These are phyloP conservation scores for Elaphomyces granulatus DNA, from an alignment of 495 filamentous ascomycete species.

Conservation along the genomic window DNA sequence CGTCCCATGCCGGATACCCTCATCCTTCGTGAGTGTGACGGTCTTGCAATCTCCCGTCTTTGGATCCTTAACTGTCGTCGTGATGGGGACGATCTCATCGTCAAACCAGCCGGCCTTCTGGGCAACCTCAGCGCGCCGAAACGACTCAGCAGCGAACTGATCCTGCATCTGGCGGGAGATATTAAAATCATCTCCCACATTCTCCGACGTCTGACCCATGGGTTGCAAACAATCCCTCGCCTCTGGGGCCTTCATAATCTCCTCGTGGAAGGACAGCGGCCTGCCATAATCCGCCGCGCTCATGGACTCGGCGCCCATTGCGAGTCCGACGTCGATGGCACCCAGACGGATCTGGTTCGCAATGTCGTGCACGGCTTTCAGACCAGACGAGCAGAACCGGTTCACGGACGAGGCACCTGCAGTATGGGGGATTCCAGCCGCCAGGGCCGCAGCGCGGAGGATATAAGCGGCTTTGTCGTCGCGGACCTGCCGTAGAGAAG, in stretches of 20 bases:
- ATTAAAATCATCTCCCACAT: conserved; percentile 83
- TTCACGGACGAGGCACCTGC: conserved; percentile 66
- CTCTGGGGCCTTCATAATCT: conserved; percentile 62
- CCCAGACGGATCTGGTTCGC: conserved; percentile 73
- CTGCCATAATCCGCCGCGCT: conserved; percentile 50
- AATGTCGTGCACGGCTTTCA: conserved; percentile 89
- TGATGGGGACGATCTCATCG: conserved; percentile 88
- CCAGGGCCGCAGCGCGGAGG: conserved; percentile 71
- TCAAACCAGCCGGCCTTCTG: conserved; percentile 91
- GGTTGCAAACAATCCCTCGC: conserved; percentile 76
- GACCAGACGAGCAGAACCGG: conserved; percentile 92
- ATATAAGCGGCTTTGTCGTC: conserved; percentile 84
- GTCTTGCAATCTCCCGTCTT: conserved; percentile 64
- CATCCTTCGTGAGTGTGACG: conserved; percentile 69
- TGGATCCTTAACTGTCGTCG: conserved; percentile 63
- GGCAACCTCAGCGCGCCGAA: conserved; percentile 69
- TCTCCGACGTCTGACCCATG: conserved; percentile 97
- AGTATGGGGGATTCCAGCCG: conserved; percentile 89
- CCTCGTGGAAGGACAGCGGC: conserved; percentile 61
- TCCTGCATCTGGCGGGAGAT: conserved; percentile 71
- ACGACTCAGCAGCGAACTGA: conserved; percentile 72
- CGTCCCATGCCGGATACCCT: conserved; percentile 80
- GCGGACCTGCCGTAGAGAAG: conserved; percentile 49
- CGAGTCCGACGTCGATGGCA: conserved; percentile 75
- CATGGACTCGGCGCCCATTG: conserved; percentile 84